Percentiles rank a stretch among this genome's conserved stretches.
Conservation (phyloP, 768 basidiomycete genomes). For the Suillus subaureus region DNA sequence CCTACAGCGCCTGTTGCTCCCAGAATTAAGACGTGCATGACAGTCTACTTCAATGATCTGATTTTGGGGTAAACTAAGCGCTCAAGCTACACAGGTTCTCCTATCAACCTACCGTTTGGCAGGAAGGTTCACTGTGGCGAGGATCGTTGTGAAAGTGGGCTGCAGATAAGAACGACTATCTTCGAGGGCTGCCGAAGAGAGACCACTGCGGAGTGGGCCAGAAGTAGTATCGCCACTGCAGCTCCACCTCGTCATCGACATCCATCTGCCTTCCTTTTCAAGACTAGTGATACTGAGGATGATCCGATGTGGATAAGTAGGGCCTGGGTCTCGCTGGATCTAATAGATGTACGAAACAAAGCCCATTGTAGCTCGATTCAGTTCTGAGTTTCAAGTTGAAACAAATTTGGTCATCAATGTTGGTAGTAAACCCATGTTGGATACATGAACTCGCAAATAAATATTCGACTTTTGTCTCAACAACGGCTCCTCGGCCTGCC, state of each 20-base stretch:
- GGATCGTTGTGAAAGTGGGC: background rate
- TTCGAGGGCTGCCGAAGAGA: no score
- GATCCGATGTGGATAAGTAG: no score
- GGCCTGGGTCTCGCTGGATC: no score
- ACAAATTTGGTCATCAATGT: no score
- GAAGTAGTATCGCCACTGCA: no score
- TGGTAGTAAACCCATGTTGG: background rate
- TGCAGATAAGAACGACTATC: background rate
- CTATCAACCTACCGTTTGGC: background rate
- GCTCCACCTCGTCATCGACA: no score
- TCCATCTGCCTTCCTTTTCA: no score
- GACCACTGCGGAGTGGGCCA: no score
- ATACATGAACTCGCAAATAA: background rate
- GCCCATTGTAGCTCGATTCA: background rate
- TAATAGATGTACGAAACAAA: no score
- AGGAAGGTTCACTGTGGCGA: background rate
- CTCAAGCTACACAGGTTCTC: background rate
- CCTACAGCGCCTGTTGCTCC: constrained; percentile 71
- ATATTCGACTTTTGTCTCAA: background rate
- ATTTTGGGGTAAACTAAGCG: background rate
- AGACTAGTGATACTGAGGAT: no score
- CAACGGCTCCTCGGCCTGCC: background rate
- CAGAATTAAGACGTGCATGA: constrained; percentile 63
- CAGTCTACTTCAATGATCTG: background rate
- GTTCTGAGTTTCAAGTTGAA: no score